Evolutionary conservation across 2,329 filamentous ascomycete species (phyloP), one percentile per base, ranked within the genome.

Genomic region (Massarina eburnea): DNA sequence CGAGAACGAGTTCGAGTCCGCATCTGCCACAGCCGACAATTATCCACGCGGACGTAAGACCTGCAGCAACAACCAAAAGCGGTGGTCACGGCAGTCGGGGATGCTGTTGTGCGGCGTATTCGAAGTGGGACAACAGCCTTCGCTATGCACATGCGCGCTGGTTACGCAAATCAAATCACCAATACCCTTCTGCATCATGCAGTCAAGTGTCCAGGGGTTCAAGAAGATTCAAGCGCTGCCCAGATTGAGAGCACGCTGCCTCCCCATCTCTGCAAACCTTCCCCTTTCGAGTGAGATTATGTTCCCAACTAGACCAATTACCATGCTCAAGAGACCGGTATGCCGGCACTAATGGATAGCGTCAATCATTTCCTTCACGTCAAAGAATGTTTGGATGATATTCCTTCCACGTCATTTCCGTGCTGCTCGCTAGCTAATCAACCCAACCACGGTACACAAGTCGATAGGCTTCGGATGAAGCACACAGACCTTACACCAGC

Each of bases 81-180:
- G 49, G 54, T 38, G 48, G 47, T 38, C 50, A 62, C 55, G 35
- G 40, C 55, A 59, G 51, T 44, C 35, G 35, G 34, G 41, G 45
- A 34, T 35, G 42, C 48, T 47, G 40, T 37, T 39, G 44, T 58
- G 49, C 50, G 43, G 46, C 41, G 35, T 52, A 51, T 53, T 45
- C 22, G 49, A 47, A 39, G 52, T 43, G 48, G 59, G 52, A 54
- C 54, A 56, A 50, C 35, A 7, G 36, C 41, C 24, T 48, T 45
- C 45, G 21, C 45, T 46, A 46, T 54, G 47, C 49, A 49, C 45
- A 54, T 50, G 50, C 46, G 53, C 50, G 46, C 37, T 47, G 55
- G 61, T 54, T 58, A 57, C 56, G 48, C 52, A 49, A 30, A 17
- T 24, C 40, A 36, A 21, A 41, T 45, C 39, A 51, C 48, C 44